phyloP scores from a whole-genome alignment of 2,329 filamentous ascomycete genomes.

The Venturia nashicola region DNA sequence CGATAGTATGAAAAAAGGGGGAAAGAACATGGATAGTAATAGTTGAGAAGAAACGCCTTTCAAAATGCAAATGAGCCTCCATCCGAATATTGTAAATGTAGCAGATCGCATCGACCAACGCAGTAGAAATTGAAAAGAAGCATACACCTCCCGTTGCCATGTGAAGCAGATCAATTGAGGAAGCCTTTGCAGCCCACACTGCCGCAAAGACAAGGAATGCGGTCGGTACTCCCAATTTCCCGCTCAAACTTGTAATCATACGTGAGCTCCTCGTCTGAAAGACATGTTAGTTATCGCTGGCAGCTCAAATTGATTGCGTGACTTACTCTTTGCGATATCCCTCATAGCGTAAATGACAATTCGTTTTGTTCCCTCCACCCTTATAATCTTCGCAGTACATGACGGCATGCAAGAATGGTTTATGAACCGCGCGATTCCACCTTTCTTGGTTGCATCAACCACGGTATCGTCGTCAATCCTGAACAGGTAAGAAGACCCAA shows the following conservation, averaged over 20 bases:
- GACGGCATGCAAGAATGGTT: conserved; percentile 98
- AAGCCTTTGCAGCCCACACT: conserved; percentile 96
- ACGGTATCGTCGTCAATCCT: conserved; percentile 96
- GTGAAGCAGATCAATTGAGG: conserved; percentile 58
- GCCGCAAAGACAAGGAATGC: conserved; percentile 93
- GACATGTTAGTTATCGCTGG: background rate
- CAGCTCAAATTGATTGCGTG: background rate
- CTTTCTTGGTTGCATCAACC: conserved; percentile 96
- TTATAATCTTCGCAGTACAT: conserved; percentile 98
- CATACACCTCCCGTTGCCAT: background rate
- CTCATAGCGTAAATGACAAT: conserved; percentile 98
- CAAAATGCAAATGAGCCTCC: conserved; percentile 1
- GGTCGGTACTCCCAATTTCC: conserved; percentile 86
- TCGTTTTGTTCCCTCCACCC: conserved; percentile 92
- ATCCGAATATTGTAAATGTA: background rate
- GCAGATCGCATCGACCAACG: background rate
- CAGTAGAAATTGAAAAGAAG: background rate
- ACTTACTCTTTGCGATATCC: conserved; percentile 88
- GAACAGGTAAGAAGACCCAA: conserved; percentile 95
- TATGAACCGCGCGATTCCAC: conserved; percentile 95
- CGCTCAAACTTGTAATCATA: conserved; percentile 99
- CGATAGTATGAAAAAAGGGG: background rate
- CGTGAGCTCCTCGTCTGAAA: conserved; percentile 86
- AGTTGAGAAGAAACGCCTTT: background rate
- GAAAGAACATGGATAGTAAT: background rate